phyloP scores from a whole-genome alignment of 306 rosid species.

The Quercus glauca region DNA sequence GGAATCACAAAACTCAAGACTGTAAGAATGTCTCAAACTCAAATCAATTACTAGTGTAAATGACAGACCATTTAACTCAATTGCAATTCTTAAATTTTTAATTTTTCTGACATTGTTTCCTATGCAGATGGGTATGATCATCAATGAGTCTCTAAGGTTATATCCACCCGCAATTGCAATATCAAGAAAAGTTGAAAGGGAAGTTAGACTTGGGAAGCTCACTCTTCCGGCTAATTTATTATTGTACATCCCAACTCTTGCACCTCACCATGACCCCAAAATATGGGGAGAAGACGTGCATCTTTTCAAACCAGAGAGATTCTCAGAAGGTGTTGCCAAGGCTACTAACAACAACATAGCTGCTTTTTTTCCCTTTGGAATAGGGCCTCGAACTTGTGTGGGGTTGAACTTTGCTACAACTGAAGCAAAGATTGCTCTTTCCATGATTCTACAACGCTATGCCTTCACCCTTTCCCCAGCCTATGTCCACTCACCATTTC shows the following conservation, averaged over 20 bases:
- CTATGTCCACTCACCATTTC: conserved; percentile 26
- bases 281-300: conserved; percentile 30
- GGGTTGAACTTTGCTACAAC: conserved; percentile 18
- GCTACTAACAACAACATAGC: conserved; percentile 16
- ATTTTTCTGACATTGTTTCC: no score
- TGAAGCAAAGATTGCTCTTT: conserved; percentile 20
- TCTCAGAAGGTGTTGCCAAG: conserved; percentile 17
- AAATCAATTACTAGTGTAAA: not conserved
- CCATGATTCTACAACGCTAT: conserved; percentile 28
- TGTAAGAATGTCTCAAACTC: not conserved
- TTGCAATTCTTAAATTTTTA: no score
- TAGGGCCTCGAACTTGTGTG: conserved; percentile 22
- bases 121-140: conserved; percentile 25
- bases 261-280: conserved; percentile 24
- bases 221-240: conserved; percentile 16
- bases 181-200: not conserved
- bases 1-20: conserved; percentile 17
- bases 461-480: conserved; percentile 15
- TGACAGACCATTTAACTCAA: no score
- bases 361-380: conserved; percentile 23
- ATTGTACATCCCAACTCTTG: not conserved
- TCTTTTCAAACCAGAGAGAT: conserved; percentile 25
- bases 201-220: conserved; percentile 17
- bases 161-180: conserved; percentile 1
- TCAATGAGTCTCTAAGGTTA: conserved; percentile 26